A percentile compares a stretch with the other conserved stretches of the same genome.
These are phyloP conservation scores for Cucumis hystrix DNA, from an alignment of 306 rosid species.

Conservation along the genomic window DNA sequence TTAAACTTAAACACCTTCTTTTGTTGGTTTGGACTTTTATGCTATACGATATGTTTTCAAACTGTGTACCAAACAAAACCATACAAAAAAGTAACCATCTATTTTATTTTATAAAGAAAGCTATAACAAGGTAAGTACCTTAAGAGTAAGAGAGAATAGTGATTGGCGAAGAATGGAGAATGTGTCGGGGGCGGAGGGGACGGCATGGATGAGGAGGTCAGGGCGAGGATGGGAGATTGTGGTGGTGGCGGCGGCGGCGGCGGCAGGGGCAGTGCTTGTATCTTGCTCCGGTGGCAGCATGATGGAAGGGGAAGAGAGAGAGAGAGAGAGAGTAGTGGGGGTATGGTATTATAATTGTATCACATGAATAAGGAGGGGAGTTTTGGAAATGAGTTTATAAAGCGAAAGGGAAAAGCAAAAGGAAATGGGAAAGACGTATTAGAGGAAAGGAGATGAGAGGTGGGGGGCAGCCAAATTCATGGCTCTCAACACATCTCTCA, in stretches of 20 bases:
- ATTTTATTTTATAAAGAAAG: no score
- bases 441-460: neutral
- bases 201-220: neutral
- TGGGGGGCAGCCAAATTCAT: neutral
- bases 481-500: neutral
- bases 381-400: neutral
- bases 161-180: neutral
- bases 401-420: neutral
- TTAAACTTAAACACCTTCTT: neutral
- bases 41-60: slow-evolving; percentile 38
- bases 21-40: slow-evolving; percentile 15
- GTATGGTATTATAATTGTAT: neutral
- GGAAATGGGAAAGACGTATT: no score
- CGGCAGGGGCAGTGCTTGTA: neutral
- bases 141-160: neutral
- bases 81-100: no score
- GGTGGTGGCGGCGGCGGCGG: neutral
- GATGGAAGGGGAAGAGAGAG: neutral
- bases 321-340: neutral
- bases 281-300: neutral
- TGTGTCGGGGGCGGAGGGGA: neutral
- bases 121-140: neutral
- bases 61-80: slow-evolving; percentile 14
- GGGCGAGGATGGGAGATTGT: neutral
- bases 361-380: neutral